Conservation (phyloP, 805 yeast species). For the Metschnikowia bowlesiae region DNA sequence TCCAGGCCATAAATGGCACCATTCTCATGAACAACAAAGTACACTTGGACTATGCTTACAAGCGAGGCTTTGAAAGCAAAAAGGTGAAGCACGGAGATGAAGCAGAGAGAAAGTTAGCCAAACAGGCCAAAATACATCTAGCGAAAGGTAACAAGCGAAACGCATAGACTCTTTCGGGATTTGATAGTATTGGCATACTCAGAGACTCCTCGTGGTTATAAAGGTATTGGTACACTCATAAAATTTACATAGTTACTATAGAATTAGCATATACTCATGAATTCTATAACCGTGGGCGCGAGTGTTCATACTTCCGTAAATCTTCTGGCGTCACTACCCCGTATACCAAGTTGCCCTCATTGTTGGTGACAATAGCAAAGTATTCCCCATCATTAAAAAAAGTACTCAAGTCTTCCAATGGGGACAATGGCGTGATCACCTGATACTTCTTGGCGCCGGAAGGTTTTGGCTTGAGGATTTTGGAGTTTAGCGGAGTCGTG, state of each 20-base stretch:
- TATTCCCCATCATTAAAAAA: slow-evolving; percentile 48
- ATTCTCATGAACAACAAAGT: slow-evolving; percentile 64
- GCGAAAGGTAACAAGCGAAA: slow-evolving; percentile 1
- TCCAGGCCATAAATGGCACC: slow-evolving; percentile 63
- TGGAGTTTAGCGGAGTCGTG: slow-evolving; percentile 25
- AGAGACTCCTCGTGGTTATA: too few relatives aligned
- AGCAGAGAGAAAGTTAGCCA: slow-evolving; percentile 68
- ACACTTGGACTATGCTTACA: slow-evolving; percentile 65
- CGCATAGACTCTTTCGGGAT: not conserved
- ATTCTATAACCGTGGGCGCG: slow-evolving; percentile 17
- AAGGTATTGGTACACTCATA: too few relatives aligned
- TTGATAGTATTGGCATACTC: too few relatives aligned
- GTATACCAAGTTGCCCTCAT: slow-evolving; percentile 47
- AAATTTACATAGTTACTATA: too few relatives aligned
- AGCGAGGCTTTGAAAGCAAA: slow-evolving; percentile 45
- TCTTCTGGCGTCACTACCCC: slow-evolving; percentile 51
- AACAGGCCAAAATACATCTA: slow-evolving; percentile 48
- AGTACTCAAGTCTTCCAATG: slow-evolving; percentile 48
- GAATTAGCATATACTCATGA: not conserved
- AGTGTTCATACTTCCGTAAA: slow-evolving; percentile 21
- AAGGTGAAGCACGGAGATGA: slow-evolving; percentile 68
- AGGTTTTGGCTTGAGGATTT: slow-evolving; percentile 32
- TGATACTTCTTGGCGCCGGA: slow-evolving; percentile 30
- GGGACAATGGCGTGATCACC: slow-evolving; percentile 50
- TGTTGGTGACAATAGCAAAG: slow-evolving; percentile 57